Conservation (phyloP, 768 basidiomycete species). For the Lyophyllum semitale region DNA sequence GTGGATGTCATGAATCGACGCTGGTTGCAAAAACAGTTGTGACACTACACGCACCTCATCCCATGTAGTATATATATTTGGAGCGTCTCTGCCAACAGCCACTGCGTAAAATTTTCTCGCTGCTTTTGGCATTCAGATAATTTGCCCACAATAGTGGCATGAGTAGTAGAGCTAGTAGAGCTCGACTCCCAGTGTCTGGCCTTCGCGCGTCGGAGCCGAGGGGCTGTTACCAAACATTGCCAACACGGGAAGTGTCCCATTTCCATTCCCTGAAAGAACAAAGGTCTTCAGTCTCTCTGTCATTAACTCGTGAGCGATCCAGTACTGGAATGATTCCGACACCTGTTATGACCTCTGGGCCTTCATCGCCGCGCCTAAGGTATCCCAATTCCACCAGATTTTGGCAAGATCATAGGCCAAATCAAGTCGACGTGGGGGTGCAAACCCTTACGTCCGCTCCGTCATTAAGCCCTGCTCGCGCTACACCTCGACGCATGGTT, state of each 20-base stretch:
- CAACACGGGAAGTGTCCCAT: too few species aligned
- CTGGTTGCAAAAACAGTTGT: neutral
- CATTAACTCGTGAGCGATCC: neutral
- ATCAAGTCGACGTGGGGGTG: slow-evolving; percentile 7
- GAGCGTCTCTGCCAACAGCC: slow-evolving; percentile 54
- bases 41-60: slow-evolving; percentile 46
- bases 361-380: neutral
- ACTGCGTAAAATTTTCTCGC: slow-evolving; percentile 63
- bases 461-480: neutral
- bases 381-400: slow-evolving; percentile 14
- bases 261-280: too few species aligned
- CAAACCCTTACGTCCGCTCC: slow-evolving; percentile 3
- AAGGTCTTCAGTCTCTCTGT: neutral
- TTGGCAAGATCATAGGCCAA: slow-evolving; percentile 14
- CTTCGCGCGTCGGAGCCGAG: too few species aligned
- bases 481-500: neutral
- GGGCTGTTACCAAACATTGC: too few species aligned
- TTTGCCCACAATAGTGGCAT: neutral
- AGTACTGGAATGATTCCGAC: slow-evolving; percentile 1
- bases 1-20: neutral
- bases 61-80: slow-evolving; percentile 61
- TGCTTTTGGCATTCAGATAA: slow-evolving; percentile 27
- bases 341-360: neutral
- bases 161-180: too few species aligned
- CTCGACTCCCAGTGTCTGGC: too few species aligned